phyloP scores from a whole-genome alignment of 495 filamentous ascomycete genomes.

The Annulohypoxylon stygium region DNA sequence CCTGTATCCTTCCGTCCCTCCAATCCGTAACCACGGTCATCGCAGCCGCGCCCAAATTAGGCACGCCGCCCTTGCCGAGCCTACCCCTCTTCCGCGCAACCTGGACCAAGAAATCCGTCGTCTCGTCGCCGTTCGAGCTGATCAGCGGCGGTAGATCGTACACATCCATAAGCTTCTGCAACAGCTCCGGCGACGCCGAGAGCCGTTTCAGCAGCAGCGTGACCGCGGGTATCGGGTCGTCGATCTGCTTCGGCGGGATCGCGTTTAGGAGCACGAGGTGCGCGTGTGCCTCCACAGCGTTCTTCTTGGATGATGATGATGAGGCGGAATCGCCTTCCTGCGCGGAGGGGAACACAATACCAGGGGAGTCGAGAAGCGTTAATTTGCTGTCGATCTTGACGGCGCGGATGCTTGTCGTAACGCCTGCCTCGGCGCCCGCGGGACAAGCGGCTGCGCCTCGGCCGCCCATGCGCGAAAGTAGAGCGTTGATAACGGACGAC shows the following conservation, averaged over 20 bases:
- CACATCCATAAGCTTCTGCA: conserved; percentile 80
- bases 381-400: conserved; percentile 97
- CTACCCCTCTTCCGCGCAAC: conserved; percentile 93
- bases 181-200: conserved; percentile 75
- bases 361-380: conserved; percentile 93
- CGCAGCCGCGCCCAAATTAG: conserved; percentile 87
- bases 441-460: conserved; percentile 77
- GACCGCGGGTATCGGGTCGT: conserved; percentile 89
- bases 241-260: conserved; percentile 91
- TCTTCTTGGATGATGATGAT: conserved; percentile 57
- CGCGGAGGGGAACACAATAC: conserved; percentile 88
- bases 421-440: conserved; percentile 90
- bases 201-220: conserved; percentile 82
- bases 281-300: conserved; percentile 81
- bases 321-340: conserved; percentile 27
- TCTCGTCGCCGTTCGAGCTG: conserved; percentile 73
- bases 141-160: conserved; percentile 88
- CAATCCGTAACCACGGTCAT: conserved; percentile 95
- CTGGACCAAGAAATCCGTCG: conserved; percentile 93
- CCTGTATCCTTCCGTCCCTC: conserved; percentile 94
- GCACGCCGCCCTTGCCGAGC: conserved; percentile 89
- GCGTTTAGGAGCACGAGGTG: conserved; percentile 90
- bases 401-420: conserved; percentile 87
- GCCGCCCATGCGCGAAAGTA: conserved; percentile 83
- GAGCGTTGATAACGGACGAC: conserved; percentile 95